Conservation (phyloP, 2,329 filamentous ascomycete genomes). For the Fusarium stilboides region DNA sequence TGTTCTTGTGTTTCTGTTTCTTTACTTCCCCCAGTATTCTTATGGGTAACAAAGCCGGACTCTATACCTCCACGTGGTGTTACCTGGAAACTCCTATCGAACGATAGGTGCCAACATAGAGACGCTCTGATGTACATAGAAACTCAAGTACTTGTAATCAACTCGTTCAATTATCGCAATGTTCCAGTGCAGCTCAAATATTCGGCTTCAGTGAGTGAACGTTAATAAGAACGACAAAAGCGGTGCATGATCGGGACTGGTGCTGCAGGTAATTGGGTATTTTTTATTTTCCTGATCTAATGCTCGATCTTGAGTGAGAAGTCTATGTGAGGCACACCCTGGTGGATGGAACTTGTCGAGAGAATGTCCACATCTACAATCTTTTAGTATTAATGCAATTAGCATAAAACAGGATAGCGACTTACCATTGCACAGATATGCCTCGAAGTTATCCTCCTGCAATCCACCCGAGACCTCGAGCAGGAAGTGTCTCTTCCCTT, state of each 20-base stretch:
- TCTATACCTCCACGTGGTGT: conserved; percentile 8
- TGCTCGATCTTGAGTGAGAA: conserved; percentile 90
- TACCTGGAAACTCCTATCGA: neutral
- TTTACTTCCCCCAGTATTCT: too few relatives aligned
- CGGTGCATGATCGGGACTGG: neutral
- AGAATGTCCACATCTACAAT: conserved; percentile 90
- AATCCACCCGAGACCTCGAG: conserved; percentile 95
- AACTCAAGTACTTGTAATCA: too few relatives aligned
- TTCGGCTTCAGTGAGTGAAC: neutral
- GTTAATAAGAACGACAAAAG: too few relatives aligned
- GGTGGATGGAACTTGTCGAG: conserved; percentile 96
- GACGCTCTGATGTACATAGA: neutral
- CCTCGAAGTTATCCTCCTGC: conserved; percentile 85
- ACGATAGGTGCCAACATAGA: neutral
- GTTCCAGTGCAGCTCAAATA: too few relatives aligned
- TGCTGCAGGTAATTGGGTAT: conserved; percentile 4
- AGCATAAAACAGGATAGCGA: conserved; percentile 26
- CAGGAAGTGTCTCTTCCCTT: conserved; percentile 79
- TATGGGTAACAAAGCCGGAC: neutral
- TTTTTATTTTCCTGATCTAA: conserved; percentile 43
- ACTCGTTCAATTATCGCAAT: too few relatives aligned
- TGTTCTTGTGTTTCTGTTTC: too few relatives aligned
- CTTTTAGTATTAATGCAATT: conserved; percentile 12
- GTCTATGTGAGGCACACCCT: conserved; percentile 93
- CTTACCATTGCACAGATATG: conserved; percentile 82